Evolutionary conservation across 129 eudicot genomes (phyloP).

Genomic region (Tagetes erecta): DNA sequence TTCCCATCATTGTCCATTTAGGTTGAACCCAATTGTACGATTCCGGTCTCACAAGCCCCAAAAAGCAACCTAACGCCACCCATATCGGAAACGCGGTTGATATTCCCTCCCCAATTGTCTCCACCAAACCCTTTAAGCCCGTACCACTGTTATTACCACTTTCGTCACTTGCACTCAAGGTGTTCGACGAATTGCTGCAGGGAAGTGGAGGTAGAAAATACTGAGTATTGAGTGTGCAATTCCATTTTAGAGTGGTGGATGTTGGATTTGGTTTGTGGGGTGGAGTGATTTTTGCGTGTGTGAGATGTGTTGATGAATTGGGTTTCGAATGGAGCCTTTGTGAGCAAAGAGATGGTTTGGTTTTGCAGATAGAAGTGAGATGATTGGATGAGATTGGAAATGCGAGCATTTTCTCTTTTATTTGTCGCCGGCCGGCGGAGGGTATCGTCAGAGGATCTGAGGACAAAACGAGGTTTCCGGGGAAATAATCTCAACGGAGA

Average conservation of each 20-base stretch:
- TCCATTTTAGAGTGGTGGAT: constrained; percentile 3
- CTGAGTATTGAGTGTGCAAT: not conserved
- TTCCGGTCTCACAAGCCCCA: constrained; percentile 63
- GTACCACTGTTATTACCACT: constrained; percentile 15
- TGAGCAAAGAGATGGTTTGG: not conserved
- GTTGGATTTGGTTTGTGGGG: constrained; percentile 15
- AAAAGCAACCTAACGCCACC: constrained; percentile 89
- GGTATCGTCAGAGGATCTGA: constrained; percentile 11
- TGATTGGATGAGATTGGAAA: constrained; percentile 23
- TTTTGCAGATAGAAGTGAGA: constrained; percentile 21
- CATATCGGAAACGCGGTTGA: constrained; percentile 90
- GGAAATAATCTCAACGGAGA: not conserved
- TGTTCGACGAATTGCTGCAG: constrained; percentile 84
- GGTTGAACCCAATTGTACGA: constrained; percentile 79
- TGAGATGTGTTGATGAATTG: constrained; percentile 24
- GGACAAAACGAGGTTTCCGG: not conserved
- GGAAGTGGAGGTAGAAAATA: constrained; percentile 29
- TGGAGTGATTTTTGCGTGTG: not conserved
- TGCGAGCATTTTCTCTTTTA: constrained; percentile 29
- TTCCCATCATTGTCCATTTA: constrained; percentile 61
- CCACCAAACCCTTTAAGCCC: constrained; percentile 48
- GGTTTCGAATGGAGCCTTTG: constrained; percentile 26
- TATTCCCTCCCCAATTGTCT: constrained; percentile 55
- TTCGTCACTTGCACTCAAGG: constrained; percentile 33
- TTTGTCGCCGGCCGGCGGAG: not conserved